Conservation (phyloP, 1,284 basidiomycete genomes). For the Moniliella sp. region DNA sequence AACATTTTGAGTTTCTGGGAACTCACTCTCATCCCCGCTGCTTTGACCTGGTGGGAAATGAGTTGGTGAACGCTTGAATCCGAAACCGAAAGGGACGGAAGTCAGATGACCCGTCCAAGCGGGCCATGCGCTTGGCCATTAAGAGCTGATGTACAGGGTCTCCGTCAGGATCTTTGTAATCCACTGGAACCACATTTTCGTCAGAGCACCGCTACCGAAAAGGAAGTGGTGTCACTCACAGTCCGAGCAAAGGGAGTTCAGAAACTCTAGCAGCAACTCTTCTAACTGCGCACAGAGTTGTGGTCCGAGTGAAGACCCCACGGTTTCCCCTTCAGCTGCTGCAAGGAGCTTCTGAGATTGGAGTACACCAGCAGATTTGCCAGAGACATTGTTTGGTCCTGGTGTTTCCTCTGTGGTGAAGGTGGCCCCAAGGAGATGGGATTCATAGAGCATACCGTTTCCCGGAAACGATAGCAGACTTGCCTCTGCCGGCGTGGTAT, state of each 20-base stretch:
- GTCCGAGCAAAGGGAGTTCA: slow-evolving; percentile 72
- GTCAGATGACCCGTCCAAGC: slow-evolving; percentile 54
- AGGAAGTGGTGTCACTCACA: slow-evolving; percentile 43
- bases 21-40: slow-evolving; percentile 38
- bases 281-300: slow-evolving; percentile 67
- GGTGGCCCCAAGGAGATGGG: no score
- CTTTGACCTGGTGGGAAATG: slow-evolving; percentile 69
- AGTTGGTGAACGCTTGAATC: slow-evolving; percentile 92
- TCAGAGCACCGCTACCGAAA: slow-evolving; percentile 1
- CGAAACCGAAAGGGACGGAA: slow-evolving; percentile 98
- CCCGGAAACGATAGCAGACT: no score
- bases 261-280: slow-evolving; percentile 68
- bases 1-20: slow-evolving; percentile 59
- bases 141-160: slow-evolving; percentile 92
- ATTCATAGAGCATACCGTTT: no score
- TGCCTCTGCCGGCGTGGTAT: no score
- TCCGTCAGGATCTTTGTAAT: slow-evolving; percentile 74
- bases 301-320: no score
- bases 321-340: no score
- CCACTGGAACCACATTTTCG: slow-evolving; percentile 43
- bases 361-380: no score
- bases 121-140: slow-evolving; percentile 48
- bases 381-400: no score
- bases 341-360: no score
- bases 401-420: no score